Base-by-base conservation (phyloP, 1,139 yeast species). In the Yamadazyma spencermartinsiae region DNA sequence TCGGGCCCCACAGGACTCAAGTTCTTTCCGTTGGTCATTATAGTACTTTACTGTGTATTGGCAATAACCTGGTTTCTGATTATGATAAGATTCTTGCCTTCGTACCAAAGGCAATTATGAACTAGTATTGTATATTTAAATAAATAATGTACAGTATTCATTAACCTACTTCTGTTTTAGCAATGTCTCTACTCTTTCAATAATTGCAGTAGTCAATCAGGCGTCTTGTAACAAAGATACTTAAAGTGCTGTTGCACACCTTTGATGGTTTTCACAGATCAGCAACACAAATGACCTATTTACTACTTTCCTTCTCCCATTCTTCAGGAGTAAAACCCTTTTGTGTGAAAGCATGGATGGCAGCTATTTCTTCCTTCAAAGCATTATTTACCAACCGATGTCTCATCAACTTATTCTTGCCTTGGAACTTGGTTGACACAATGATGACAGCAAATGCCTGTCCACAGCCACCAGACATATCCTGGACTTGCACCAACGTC, bases 341-440 rank as follows among this genome's bases (percentile, higher is more conserved):
- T 55, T 92, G 97, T 1, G 97, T 88, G 59, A 92, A 94, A 0
- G 98, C 98, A 63, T 92, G 98, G 32, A 92, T 89, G 4, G 74
- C 65, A 1, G 87, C 83, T 32, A 92, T 87, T 57, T 90, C 96
- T 13, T 83, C 88, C 54, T 82, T 82, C 44, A 92, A 71, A 1
- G 87, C 81, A 29, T 63, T 71, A 61, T 94, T 92, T 35, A 94
- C 96, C 51, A 89, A 56, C 46, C 98, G 72, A 53, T 89, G 96
- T 56, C 98, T 78, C 70, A 82, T 79, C 41, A 92, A 70, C 59
- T 86, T 86, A 63, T 88, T 88, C 65, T 89, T 87, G 20, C 95
- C 95, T 44, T 71, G 63, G 61, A 92, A 92, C 28, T 73, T 34
- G 4, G 58, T 50, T 10, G 92, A 82, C 14, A 92, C 97, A 18